Evolutionary conservation across 2,329 filamentous ascomycete species (phyloP), one percentile per base, ranked within the genome.

Genomic region (Trichoderma lentiforme): DNA sequence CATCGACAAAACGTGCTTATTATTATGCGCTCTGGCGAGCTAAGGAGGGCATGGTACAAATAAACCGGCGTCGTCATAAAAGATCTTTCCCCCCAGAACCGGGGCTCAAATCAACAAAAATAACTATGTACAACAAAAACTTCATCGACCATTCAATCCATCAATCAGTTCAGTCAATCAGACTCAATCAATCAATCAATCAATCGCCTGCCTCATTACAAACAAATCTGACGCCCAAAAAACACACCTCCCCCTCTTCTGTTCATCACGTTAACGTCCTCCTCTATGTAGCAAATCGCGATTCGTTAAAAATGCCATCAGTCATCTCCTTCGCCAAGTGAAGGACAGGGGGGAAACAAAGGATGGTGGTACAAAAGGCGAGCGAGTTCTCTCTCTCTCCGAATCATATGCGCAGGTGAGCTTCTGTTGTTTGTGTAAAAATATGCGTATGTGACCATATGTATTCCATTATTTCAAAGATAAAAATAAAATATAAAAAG

Each of bases 101-200:
- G 57, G 24, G 32, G 70, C 39, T 24, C 70, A 61, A 61, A 72
- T 62, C 32, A 69, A 60, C 12, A 53, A 39, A 28, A 36, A 56
- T 47, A 62, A 21, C 21, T 72, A 72, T 72, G 53, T 72, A 72
- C 70, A 69, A 28, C 57, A 62, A 66, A 47, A 71, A 39, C 30
- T 43, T 43, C 12, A 58, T 39, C 64, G 34, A 67, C 21, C 24
- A 67, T 39, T 28, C 63, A 65, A 43, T 56, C 66, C 39, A 26
- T 57, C 57, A 39, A 61, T 26, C 47, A 61, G 43, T 43, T 7
- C 39, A 24, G 21, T 58, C 56, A 51, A 15, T 34, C n/a, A 58
- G 39, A 43, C 39, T 43, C 39, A 43, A 34, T 36, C 30, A 61
- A 26, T 34, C 56, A 61, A 24, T 34, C 56, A 53, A 51, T 53